phyloP scores from a whole-genome alignment of 768 basidiomycete species.

The Suillus bovinus region DNA sequence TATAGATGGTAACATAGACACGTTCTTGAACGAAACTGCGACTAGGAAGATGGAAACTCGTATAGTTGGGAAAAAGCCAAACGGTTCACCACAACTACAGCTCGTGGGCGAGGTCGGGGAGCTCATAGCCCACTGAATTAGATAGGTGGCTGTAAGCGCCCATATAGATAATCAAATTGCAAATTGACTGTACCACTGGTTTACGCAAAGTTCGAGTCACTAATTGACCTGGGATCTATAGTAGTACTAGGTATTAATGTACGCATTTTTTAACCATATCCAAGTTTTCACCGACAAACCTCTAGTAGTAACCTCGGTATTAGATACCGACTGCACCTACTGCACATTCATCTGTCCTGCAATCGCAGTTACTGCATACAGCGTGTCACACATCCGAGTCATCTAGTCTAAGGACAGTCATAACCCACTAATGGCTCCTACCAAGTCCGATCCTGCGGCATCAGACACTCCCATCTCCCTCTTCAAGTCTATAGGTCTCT shows the following conservation, averaged over 20 bases:
- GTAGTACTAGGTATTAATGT: no score
- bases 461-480: conserved; percentile 32
- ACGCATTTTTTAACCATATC: no score
- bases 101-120: conserved; percentile 23
- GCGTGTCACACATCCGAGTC: no score
- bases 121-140: conserved; percentile 24
- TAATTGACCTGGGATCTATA: no score
- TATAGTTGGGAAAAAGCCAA: conserved; percentile 23
- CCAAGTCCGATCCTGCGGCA: conserved; percentile 8
- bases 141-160: neutral
- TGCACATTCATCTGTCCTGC: neutral
- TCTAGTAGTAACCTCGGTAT: neutral
- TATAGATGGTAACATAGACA: conserved; percentile 18
- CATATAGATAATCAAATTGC: neutral
- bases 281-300: neutral
- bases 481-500: conserved; percentile 78
- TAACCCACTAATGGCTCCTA: conserved; percentile 6
- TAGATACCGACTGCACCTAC: neutral
- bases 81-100: conserved; percentile 26
- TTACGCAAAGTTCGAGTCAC: neutral
- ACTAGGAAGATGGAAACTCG: conserved; percentile 24
- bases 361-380: neutral
- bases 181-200: neutral
- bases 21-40: neutral
- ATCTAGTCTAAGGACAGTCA: neutral